A percentile compares a stretch with the other conserved stretches of the same genome.
phyloP scores from a whole-genome alignment of 164 flowering plant genomes.

The Buxus sempervirens region DNA sequence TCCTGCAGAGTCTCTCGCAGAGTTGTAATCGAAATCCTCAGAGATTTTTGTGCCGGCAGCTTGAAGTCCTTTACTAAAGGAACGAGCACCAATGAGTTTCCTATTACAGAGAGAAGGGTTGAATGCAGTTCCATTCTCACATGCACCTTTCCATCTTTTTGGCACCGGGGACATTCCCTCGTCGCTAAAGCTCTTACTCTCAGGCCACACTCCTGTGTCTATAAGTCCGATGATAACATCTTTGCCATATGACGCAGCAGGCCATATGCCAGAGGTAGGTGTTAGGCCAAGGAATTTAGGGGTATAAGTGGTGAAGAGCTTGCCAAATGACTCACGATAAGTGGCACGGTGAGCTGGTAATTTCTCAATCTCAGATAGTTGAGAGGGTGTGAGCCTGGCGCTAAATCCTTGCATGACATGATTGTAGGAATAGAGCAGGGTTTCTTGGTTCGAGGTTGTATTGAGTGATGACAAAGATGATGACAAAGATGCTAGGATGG shows the following conservation, averaged over 20 bases:
- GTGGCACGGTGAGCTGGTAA: background rate
- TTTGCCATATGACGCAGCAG: background rate
- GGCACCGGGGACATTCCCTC: background rate
- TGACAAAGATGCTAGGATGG: conserved; percentile 13
- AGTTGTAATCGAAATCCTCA: background rate
- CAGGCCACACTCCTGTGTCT: background rate
- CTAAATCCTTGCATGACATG: conserved; percentile 21
- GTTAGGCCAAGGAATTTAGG: background rate
- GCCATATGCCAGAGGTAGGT: background rate
- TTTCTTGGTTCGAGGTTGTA: conserved; percentile 8
- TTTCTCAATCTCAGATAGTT: background rate
- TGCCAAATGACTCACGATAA: background rate
- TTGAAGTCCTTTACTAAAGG: background rate
- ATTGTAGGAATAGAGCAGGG: conserved; percentile 20
- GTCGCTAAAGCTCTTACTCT: background rate
- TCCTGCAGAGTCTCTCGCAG: background rate
- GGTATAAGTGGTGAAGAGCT: background rate
- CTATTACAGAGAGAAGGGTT: background rate
- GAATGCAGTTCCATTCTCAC: background rate
- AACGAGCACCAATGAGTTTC: background rate
- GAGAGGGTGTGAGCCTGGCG: background rate
- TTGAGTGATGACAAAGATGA: background rate
- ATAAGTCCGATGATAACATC: background rate
- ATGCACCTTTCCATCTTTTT: background rate
- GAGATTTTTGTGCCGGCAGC: no score